Percentiles rank a stretch among this genome's conserved stretches.
Evolutionary conservation across 2,329 filamentous ascomycete species (phyloP).

Genomic region (Geosmithia morbida): DNA sequence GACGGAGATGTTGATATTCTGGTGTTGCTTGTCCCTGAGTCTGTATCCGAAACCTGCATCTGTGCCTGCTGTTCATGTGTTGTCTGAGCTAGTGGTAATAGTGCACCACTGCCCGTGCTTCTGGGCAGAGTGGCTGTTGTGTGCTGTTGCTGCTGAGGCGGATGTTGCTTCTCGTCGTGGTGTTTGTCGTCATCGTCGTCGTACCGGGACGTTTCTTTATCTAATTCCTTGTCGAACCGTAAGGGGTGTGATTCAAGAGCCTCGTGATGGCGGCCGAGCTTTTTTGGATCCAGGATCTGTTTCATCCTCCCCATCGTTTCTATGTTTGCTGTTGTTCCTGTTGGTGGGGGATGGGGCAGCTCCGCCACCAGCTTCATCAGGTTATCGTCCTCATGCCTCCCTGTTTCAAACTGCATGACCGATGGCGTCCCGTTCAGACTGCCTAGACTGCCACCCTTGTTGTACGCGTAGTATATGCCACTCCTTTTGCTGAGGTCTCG

Average conservation of each 20-base stretch:
- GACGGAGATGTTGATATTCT: neutral
- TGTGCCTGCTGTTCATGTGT: neutral
- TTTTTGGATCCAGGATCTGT: neutral
- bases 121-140: no score
- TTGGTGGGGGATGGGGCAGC: neutral
- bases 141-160: no score
- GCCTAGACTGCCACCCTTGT: neutral
- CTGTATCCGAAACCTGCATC: neutral
- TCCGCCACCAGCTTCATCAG: neutral
- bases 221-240: constrained; percentile 8
- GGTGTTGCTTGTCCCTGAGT: neutral
- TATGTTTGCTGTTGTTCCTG: no score
- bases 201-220: constrained; percentile 18
- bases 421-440: neutral
- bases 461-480: neutral
- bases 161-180: neutral
- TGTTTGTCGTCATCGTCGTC: neutral
- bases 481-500: neutral
- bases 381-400: neutral
- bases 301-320: neutral
- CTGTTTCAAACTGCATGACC: neutral
- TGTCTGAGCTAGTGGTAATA: neutral
- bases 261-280: constrained; percentile 1
- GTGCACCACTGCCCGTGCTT: no score
- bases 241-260: constrained; percentile 1